Base-by-base conservation (phyloP, 2,329 filamentous ascomycete species). In the Atkinsonella texensis region DNA sequence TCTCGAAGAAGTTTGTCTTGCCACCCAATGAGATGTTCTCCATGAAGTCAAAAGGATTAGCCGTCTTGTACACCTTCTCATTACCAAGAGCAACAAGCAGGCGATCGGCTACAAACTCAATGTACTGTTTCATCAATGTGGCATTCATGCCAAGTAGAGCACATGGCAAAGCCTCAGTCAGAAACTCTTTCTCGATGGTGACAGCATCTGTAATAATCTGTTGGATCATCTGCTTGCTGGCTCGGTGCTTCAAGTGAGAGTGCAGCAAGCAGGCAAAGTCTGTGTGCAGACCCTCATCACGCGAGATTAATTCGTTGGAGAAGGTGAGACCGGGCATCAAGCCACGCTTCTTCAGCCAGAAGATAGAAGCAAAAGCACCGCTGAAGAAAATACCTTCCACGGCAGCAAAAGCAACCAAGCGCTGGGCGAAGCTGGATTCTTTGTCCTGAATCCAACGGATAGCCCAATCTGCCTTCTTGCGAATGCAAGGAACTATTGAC, bases 1-100 rank as follows among this genome's bases (percentile, higher is more conserved):
- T 98, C 85, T 98, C 93, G 70, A 98, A 98, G 82, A 98, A 98
- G 83, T 98, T 98, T 69, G 93, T 98, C 87, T 98, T 98, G 72
- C 93, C 93, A 49, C 89, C 88, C 11, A 98, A 81, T 20, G 93
- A 97, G 72, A 98, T 98, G 74, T 95, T 96, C 80, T 98, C 93
- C 93, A 98, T 98, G 73, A 98, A 98, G 79, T 98, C 93, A 69
- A 98, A 98, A 68, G 93, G 93, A 76, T 98, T 98, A 69, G 84
- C 81, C 28, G 85, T 77, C 67, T 93, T 87, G 82, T 95, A 98
- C 63, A 87, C 78, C 79, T 96, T 97, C 62, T 87, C 80, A 72
- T 96, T 96, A 64, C 93, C 93, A 46, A 98, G 86, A 33, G 93
- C 84, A 53, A 97, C 76, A 38, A 98, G 81, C 38, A 98, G 85